A percentile compares a stretch with the other conserved stretches of the same genome.
Conservation (phyloP, 345 rosid species). For the Leavenworthia alabamica region DNA sequence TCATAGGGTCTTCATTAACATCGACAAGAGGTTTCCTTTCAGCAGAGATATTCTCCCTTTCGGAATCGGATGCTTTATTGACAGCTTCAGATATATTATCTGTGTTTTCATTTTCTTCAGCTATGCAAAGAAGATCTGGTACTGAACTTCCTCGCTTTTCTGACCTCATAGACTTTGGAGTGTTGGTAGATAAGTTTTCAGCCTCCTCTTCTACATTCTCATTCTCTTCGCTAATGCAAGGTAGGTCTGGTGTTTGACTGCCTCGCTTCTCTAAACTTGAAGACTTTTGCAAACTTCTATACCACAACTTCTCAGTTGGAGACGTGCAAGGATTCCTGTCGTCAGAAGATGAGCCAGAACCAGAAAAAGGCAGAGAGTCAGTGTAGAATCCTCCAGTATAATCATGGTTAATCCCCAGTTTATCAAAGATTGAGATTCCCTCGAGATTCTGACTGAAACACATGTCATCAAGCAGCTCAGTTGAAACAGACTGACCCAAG, state of each 20-base stretch:
- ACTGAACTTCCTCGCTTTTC: slow-evolving; percentile 55
- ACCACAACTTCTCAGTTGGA: slow-evolving; percentile 72
- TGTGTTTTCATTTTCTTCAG: slow-evolving; percentile 60
- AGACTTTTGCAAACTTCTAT: slow-evolving; percentile 49
- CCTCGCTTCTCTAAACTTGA: slow-evolving; percentile 62
- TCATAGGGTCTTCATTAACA: slow-evolving; percentile 37
- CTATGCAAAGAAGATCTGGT: slow-evolving; percentile 72
- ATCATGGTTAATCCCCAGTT: slow-evolving; percentile 29
- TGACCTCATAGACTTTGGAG: slow-evolving; percentile 50
- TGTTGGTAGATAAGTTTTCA: slow-evolving; percentile 45
- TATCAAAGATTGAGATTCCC: slow-evolving; percentile 30
- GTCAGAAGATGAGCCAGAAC: slow-evolving; percentile 35
- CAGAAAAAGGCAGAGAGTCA: slow-evolving; percentile 40
- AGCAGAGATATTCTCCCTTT: slow-evolving; percentile 29
- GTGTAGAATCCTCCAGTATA: slow-evolving; percentile 38
- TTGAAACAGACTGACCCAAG: slow-evolving; percentile 56
- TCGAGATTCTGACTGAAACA: slow-evolving; percentile 33
- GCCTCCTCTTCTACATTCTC: slow-evolving; percentile 49
- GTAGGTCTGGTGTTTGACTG: slow-evolving; percentile 73
- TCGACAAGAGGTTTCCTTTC: slow-evolving; percentile 56
- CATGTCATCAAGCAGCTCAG: slow-evolving; percentile 53
- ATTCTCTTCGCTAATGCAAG: slow-evolving; percentile 77
- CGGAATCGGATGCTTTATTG: slow-evolving; percentile 31
- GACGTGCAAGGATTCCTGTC: slow-evolving; percentile 47
- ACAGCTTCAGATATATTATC: slow-evolving; percentile 41